A percentile compares a stretch with the other conserved stretches of the same genome.
phyloP scores from a whole-genome alignment of 1,284 basidiomycete genomes.

The Leccinum fallax region DNA sequence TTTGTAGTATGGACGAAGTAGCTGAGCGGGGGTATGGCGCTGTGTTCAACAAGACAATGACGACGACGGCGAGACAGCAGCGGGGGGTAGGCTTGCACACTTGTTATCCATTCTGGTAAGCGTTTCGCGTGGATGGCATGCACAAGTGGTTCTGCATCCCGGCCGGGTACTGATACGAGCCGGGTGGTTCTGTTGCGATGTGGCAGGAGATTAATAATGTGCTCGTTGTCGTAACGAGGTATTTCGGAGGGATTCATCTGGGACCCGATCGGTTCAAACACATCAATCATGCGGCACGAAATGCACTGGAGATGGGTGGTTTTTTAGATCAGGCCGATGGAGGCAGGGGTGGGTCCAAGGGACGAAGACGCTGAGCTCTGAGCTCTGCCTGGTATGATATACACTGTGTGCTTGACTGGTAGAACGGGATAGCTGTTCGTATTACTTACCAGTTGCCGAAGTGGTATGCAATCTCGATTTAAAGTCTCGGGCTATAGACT shows the following conservation, averaged over 20 bases:
- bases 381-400: background rate
- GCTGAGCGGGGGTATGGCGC: constrained; percentile 3
- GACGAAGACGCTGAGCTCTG: constrained; percentile 25
- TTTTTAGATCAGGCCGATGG: constrained; percentile 56
- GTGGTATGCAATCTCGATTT: background rate
- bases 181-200: background rate
- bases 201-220: constrained; percentile 78
- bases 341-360: constrained; percentile 24
- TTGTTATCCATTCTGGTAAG: constrained; percentile 84
- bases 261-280: constrained; percentile 92
- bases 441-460: too few relatives aligned
- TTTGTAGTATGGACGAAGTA: background rate
- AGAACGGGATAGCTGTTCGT: too few relatives aligned
- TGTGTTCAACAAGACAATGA: constrained; percentile 71
- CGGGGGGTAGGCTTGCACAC: constrained; percentile 85
- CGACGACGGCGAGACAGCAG: constrained; percentile 91
- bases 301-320: constrained; percentile 82
- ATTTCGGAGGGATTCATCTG: constrained; percentile 80
- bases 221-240: constrained; percentile 81
- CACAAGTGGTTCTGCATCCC: background rate
- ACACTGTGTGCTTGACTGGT: background rate
- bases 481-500: background rate
- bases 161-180: background rate
- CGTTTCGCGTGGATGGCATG: background rate
- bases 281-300: constrained; percentile 87